Percentiles rank a stretch among this genome's conserved stretches.
Conservation (phyloP, 1,139 yeast species). For the Wickerhamomyces sp. region DNA sequence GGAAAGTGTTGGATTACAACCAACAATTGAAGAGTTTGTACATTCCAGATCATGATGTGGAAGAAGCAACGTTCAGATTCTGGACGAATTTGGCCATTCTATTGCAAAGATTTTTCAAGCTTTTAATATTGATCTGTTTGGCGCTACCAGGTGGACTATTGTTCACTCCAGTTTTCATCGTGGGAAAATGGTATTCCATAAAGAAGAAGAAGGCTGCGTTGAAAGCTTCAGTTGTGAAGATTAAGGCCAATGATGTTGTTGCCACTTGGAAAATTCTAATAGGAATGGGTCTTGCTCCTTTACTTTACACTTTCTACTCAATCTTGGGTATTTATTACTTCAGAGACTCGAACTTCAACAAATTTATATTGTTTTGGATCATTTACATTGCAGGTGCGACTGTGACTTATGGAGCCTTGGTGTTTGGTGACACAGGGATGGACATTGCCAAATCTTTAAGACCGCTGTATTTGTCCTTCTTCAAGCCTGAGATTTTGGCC, state of each 20-base stretch:
- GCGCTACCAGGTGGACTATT: slow-evolving; percentile 83
- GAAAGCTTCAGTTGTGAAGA: slow-evolving; percentile 84
- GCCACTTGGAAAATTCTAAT: slow-evolving; percentile 96
- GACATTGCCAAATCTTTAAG: slow-evolving; percentile 79
- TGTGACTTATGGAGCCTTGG: slow-evolving; percentile 81
- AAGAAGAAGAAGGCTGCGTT: slow-evolving; percentile 75
- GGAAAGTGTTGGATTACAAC: slow-evolving; percentile 65
- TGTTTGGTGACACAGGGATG: slow-evolving; percentile 90
- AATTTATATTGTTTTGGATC: slow-evolving; percentile 24
- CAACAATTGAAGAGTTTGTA: slow-evolving; percentile 60
- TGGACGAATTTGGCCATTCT: slow-evolving; percentile 42
- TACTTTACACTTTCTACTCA: slow-evolving; percentile 77
- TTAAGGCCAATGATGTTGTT: slow-evolving; percentile 85
- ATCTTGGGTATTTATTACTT: slow-evolving; percentile 33
- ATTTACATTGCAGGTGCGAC: slow-evolving; percentile 43
- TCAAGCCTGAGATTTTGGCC: slow-evolving; percentile 47
- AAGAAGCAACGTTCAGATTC: slow-evolving; percentile 51
- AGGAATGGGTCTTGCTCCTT: slow-evolving; percentile 84
- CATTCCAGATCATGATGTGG: slow-evolving; percentile 88
- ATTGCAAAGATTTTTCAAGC: slow-evolving; percentile 46
- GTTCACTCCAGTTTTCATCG: slow-evolving; percentile 81
- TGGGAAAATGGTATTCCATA: slow-evolving; percentile 68
- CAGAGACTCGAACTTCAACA: slow-evolving; percentile 22
- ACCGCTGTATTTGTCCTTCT: slow-evolving; percentile 74
- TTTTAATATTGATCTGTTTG: slow-evolving; percentile 49